phyloP scores from a whole-genome alignment of 495 filamentous ascomycete species.

The Friedmanniomyces endolithicus region DNA sequence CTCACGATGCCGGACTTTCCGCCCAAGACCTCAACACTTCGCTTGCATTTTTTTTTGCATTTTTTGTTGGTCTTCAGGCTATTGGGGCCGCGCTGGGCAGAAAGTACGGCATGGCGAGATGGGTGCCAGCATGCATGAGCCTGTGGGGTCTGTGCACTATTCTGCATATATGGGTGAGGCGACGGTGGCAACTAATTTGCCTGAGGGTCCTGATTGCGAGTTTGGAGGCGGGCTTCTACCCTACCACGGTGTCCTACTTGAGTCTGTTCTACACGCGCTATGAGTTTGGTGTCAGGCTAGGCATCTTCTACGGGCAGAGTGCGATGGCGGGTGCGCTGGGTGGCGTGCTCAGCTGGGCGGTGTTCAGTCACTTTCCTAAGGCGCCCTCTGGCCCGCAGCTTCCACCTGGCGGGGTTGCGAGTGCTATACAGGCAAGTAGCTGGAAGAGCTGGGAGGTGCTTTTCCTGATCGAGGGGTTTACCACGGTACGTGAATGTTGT shows the following conservation, averaged over 20 bases:
- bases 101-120: constrained; percentile 37
- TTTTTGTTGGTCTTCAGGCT: constrained; percentile 46
- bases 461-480: constrained; percentile 43
- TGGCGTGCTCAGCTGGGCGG: constrained; percentile 35
- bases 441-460: constrained; percentile 43
- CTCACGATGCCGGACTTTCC: constrained; percentile 33
- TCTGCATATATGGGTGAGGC: constrained; percentile 32
- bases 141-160: constrained; percentile 43
- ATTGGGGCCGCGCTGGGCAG: constrained; percentile 43
- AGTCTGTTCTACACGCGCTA: constrained; percentile 43
- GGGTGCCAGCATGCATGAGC: constrained; percentile 45
- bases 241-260: constrained; percentile 41
- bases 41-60: constrained; percentile 43
- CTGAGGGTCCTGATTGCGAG: constrained; percentile 35
- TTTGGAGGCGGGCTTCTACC: constrained; percentile 42
- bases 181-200: constrained; percentile 30
- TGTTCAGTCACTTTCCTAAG: constrained; percentile 28
- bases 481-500: constrained; percentile 24
- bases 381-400: constrained; percentile 5
- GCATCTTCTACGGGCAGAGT: constrained; percentile 45
- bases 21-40: constrained; percentile 42
- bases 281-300: constrained; percentile 42
- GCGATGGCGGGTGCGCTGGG: constrained; percentile 46
- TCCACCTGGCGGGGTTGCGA: not conserved
- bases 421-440: not conserved